These are phyloP conservation scores for Ascochyta viciae-villosae DNA, from an alignment of 2,329 filamentous ascomycete genomes.

Conservation along the genomic window DNA sequence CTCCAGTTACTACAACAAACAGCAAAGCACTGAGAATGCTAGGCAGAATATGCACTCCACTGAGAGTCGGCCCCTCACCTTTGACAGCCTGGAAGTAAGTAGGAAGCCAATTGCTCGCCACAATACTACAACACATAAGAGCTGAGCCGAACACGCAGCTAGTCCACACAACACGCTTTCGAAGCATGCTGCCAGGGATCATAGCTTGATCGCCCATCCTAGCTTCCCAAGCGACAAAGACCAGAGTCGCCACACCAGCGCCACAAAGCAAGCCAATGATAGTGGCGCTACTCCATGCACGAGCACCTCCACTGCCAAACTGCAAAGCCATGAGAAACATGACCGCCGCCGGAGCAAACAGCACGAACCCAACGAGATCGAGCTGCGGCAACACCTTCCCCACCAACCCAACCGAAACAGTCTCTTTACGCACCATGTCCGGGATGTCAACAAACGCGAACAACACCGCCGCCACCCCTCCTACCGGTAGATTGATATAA, in stretches of 20 bases:
- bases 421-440: conserved; percentile 10
- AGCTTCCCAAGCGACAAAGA: conserved; percentile 49
- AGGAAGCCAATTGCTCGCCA: conserved; percentile 32
- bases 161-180: conserved; percentile 42
- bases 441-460: conserved; percentile 45
- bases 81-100: conserved; percentile 54
- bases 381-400: conserved; percentile 39
- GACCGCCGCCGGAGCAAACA: conserved; percentile 44
- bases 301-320: conserved; percentile 44
- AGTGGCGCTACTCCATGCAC: conserved; percentile 44
- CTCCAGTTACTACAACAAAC: conserved; percentile 27
- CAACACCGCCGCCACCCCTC: conserved; percentile 39
- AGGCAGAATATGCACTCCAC: conserved; percentile 51
- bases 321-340: conserved; percentile 51
- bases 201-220: conserved; percentile 47
- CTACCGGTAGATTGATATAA: conserved; percentile 52
- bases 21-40: conserved; percentile 40
- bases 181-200: conserved; percentile 47
- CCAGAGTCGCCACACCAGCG: conserved; percentile 32
- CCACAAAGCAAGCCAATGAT: conserved; percentile 49
- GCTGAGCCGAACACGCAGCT: conserved; percentile 20
- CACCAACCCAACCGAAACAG: conserved; percentile 27
- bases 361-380: conserved; percentile 47
- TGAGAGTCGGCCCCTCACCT: conserved; percentile 45
- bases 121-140: conserved; percentile 19